Conservation (phyloP, 768 basidiomycete species). For the Hydnum rufescens region DNA sequence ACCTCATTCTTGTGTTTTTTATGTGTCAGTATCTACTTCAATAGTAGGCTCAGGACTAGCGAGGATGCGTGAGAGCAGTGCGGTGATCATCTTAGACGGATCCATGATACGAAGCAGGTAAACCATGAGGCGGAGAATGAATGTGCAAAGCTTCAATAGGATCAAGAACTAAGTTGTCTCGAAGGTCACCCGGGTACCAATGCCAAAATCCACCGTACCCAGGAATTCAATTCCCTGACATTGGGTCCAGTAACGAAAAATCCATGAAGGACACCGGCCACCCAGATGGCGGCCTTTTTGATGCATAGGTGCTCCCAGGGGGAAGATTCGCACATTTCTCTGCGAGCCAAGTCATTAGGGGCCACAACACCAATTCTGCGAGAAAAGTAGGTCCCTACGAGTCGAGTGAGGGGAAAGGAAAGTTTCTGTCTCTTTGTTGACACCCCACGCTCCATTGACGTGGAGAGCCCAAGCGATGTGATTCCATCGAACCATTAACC, state of each 20-base stretch:
- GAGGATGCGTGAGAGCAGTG: not conserved
- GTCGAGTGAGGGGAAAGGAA: no score
- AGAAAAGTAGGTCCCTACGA: no score
- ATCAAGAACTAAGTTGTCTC: not conserved
- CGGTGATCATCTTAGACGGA: no score
- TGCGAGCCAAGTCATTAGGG: not conserved
- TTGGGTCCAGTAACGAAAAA: not conserved
- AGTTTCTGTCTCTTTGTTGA: not conserved
- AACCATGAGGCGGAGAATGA: no score
- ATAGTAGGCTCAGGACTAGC: no score
- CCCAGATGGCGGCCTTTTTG: no score
- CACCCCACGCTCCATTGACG: not conserved
- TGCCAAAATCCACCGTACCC: not conserved
- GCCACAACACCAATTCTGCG: not conserved
- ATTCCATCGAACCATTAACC: not conserved
- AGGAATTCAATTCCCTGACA: not conserved
- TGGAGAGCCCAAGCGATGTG: not conserved
- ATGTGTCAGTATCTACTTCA: no score
- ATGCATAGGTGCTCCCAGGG: not conserved
- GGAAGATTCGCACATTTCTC: not conserved
- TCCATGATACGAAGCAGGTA: not conserved
- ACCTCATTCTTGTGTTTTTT: no score
- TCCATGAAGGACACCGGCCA: not conserved
- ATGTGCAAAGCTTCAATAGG: not conserved
- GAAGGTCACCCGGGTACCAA: not conserved